Conservation (phyloP, 306 rosid genomes). For the Benincasa hispida region DNA sequence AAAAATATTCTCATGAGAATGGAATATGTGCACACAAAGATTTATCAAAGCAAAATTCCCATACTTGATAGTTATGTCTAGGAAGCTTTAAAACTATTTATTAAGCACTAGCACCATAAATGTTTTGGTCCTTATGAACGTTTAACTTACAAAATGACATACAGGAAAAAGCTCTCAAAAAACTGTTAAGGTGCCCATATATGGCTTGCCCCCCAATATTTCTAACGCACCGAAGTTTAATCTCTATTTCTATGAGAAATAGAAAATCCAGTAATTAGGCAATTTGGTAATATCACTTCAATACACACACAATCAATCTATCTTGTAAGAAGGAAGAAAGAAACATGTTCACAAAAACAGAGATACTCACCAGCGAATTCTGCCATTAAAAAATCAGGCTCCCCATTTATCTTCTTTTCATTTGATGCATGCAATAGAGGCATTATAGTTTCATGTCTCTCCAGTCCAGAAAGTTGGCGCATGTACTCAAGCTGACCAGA, state of each 20-base stretch:
- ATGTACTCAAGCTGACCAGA: constrained; percentile 97
- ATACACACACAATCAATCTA: background rate
- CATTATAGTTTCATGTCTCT: constrained; percentile 90
- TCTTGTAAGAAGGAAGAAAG: background rate
- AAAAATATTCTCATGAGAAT: background rate
- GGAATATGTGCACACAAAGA: background rate
- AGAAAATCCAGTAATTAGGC: background rate
- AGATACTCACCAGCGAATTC: constrained; percentile 77
- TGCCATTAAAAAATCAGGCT: constrained; percentile 90
- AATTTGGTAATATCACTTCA: background rate
- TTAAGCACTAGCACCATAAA: background rate
- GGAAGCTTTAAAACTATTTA: background rate
- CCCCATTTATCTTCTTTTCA: constrained; percentile 86
- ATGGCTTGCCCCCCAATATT: background rate
- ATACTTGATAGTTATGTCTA: background rate
- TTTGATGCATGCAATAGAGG: constrained; percentile 82
- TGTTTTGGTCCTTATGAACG: background rate
- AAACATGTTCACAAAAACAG: background rate
- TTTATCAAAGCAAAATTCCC: background rate
- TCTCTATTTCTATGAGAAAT: background rate
- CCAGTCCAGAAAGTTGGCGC: constrained; percentile 77
- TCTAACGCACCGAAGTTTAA: background rate
- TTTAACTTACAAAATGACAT: background rate
- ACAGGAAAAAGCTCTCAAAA: background rate
- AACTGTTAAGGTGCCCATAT: background rate